A percentile compares a stretch with the other conserved stretches of the same genome.
Conservation (phyloP, 768 basidiomycete genomes). For the Leccinellum rugosiceps region DNA sequence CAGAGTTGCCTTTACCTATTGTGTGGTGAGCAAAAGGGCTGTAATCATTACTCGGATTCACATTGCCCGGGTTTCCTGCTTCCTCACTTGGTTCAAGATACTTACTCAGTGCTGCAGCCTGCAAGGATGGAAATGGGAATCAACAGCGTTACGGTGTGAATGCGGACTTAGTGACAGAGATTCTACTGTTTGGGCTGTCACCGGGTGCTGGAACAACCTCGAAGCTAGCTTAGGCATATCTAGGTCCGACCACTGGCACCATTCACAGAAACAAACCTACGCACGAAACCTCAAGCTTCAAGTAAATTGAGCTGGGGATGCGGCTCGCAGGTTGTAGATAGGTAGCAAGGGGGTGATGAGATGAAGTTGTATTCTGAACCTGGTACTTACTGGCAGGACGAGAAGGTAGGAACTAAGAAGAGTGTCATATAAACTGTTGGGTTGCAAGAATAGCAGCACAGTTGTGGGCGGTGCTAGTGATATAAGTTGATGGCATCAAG, state of each 20-base stretch:
- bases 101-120: not conserved
- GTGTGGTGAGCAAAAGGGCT: not conserved
- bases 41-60: not conserved
- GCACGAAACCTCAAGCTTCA: not conserved
- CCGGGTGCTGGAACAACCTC: not conserved
- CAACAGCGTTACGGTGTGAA: not conserved
- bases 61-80: not conserved
- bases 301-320: not conserved
- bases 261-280: not conserved
- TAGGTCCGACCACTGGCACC: not conserved
- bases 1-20: not conserved
- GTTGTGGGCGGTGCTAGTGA: not conserved
- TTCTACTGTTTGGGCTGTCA: not conserved
- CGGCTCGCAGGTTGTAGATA: not conserved
- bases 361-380: not conserved
- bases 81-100: not conserved
- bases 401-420: not conserved
- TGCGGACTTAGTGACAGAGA: not conserved
- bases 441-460: not conserved
- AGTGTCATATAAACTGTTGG: not conserved
- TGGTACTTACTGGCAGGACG: not conserved
- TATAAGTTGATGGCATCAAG: not conserved
- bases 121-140: not conserved
- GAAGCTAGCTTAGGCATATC: not conserved
- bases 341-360: not conserved